Base-by-base conservation (phyloP, 2,329 filamentous ascomycete species). In the Arthrobotrys iridis region DNA sequence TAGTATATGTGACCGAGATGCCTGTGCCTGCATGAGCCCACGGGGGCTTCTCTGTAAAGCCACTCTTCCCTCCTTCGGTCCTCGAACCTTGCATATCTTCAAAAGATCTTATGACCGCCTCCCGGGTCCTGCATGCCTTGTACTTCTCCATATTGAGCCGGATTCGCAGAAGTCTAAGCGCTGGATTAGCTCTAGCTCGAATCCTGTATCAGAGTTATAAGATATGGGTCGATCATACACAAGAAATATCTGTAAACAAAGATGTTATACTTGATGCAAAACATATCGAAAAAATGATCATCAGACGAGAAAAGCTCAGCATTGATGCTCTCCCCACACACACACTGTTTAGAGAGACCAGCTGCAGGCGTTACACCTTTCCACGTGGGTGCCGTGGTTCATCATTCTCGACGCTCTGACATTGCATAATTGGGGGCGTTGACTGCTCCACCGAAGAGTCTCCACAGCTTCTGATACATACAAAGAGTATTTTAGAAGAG, bases 331-430 rank as follows among this genome's bases (percentile, higher is more conserved):
- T 35, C 35, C 35, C 11, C 35, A 6, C 11, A 8, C 15, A 35
- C 15, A 11, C 10, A 35, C 20, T 18, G n/a, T n/a, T n/a, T n/a
- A n/a, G n/a, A 40, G 11, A 40, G 35, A n/a, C 35, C 30, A 55
- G 28, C 50, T 55, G 50, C 50, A 24, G 28, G 50, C 50, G 18
- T 55, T 55, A 55, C 50, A 55, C 50, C 28, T 55, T 55, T 30
- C 50, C 50, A 55, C 50, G 50, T 55, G 50, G 50, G 50, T 30
- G 50, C 50, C 50, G 50, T 30, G 50, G 50, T 55, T 55, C 50
- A 15, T 13, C n/a, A 35, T 50, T n/a, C n/a, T 24, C 10, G 18
- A 20, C 50, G 18, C 50, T 55, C 30, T 55, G 50, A 55, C 50
- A 24, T 37, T 55, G 18, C 30, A 55, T 30, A 50, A n/a, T 46